Conservation (phyloP, 192 early-diverging fungal genomes). For the Entrophospora sp. region DNA sequence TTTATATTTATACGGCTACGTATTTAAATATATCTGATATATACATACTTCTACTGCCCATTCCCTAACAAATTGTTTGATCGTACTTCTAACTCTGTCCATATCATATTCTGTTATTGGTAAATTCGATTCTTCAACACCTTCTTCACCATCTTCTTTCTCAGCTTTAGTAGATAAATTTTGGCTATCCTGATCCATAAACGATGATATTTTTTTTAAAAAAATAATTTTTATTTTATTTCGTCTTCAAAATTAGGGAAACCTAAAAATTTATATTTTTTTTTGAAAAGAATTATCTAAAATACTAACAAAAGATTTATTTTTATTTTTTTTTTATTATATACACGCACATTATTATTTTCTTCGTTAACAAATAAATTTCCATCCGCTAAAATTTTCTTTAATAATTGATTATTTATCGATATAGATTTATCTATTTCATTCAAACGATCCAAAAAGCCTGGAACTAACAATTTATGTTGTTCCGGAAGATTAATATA, state of each 20-base stretch:
- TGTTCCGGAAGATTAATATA: conserved; percentile 52
- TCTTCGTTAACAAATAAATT: conserved; percentile 38
- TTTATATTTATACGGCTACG: background rate
- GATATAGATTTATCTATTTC: conserved; percentile 49
- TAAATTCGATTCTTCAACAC: conserved; percentile 29
- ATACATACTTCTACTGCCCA: conserved; percentile 72
- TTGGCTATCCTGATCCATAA: conserved; percentile 24
- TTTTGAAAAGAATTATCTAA: conserved; percentile 19
- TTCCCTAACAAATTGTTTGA: conserved; percentile 93
- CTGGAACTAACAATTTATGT: conserved; percentile 50
- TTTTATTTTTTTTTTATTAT: background rate
- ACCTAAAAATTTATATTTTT: background rate
- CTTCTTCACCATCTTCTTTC: conserved; percentile 6
- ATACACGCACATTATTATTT: too few relatives aligned
- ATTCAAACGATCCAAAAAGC: conserved; percentile 55
- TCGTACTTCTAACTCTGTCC: conserved; percentile 81
- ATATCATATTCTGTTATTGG: conserved; percentile 58
- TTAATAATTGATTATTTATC: conserved; percentile 48
- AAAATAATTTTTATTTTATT: background rate
- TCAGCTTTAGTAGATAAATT: conserved; percentile 16
- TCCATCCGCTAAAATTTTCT: conserved; percentile 39
- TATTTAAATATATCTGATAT: too few relatives aligned
- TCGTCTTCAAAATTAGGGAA: background rate
- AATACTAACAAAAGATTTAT: conserved; percentile 19
- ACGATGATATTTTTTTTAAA: conserved; percentile 23